Conservation (phyloP, 2,329 filamentous ascomycete genomes). For the Hymenoscyphus repandus region DNA sequence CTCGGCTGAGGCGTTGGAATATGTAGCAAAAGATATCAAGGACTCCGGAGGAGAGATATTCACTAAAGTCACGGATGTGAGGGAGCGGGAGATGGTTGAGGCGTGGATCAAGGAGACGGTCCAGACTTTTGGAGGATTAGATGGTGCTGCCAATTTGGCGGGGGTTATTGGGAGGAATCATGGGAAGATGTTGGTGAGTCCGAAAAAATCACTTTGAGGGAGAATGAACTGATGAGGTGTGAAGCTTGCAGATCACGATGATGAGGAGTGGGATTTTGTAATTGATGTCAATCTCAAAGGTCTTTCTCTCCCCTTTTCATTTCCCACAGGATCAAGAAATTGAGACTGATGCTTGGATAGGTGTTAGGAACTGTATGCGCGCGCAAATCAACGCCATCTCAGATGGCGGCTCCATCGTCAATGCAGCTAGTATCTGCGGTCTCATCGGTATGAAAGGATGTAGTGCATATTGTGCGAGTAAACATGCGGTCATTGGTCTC, state of each 20-base stretch:
- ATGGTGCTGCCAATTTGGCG: conserved; percentile 37
- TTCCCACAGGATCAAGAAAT: not conserved
- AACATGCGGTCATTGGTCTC: conserved; percentile 32
- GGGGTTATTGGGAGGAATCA: conserved; percentile 20
- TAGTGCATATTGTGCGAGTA: conserved; percentile 27
- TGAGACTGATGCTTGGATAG: conserved; percentile 27
- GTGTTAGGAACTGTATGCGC: conserved; percentile 46
- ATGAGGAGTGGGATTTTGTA: conserved; percentile 39
- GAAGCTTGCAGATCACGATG: conserved; percentile 27
- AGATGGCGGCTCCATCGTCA: conserved; percentile 53
- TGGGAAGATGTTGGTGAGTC: conserved; percentile 17
- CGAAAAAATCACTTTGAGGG: not conserved
- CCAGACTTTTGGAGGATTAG: conserved; percentile 30
- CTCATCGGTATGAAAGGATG: conserved; percentile 30
- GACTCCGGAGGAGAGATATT: conserved; percentile 2
- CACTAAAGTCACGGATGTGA: conserved; percentile 1
- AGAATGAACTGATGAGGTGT: not conserved
- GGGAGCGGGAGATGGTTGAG: conserved; percentile 21
- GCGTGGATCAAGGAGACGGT: conserved; percentile 32
- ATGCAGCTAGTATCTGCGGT: conserved; percentile 40
- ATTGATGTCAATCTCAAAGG: conserved; percentile 36
- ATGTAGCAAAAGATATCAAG: conserved; percentile 29
- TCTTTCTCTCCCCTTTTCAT: not conserved
- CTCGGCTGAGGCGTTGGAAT: conserved; percentile 13
- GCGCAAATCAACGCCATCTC: conserved; percentile 41